Percentiles rank a stretch among this genome's conserved stretches.
Conservation (phyloP, 2,329 filamentous ascomycete genomes). For the Paraphaeosphaeria sporulosa region DNA sequence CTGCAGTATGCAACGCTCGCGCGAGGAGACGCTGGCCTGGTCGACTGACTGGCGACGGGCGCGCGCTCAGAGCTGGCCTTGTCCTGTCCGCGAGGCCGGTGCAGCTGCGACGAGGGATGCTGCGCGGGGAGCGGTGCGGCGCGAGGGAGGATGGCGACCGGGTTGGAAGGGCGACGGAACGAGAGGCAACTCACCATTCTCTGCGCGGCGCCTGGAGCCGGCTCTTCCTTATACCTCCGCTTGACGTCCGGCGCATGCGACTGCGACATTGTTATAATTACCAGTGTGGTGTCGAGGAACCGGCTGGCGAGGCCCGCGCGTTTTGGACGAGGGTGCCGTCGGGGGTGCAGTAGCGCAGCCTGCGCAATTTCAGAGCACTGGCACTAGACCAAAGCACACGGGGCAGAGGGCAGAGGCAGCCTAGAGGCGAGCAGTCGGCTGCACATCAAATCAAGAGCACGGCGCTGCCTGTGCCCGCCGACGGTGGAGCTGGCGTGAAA, state of each 20-base stretch:
- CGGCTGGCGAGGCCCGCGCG: conserved; percentile 42
- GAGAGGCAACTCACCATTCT: conserved; percentile 50
- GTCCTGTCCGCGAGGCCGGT: no score
- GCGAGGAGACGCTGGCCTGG: conserved; percentile 34
- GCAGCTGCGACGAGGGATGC: conserved; percentile 28
- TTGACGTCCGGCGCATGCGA: conserved; percentile 51
- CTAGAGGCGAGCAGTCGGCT: neutral
- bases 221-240: conserved; percentile 55
- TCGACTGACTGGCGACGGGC: conserved; percentile 3
- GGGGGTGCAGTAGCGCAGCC: conserved; percentile 48
- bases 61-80: no score
- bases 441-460: conserved; percentile 1
- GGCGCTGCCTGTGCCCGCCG: conserved; percentile 27
- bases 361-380: conserved; percentile 44
- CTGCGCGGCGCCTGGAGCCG: conserved; percentile 53
- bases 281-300: conserved; percentile 40
- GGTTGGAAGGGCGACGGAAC: conserved; percentile 29
- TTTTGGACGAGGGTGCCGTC: conserved; percentile 34
- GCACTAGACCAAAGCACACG: conserved; percentile 1
- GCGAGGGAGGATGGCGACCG: conserved; percentile 21
- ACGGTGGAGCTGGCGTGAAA: conserved; percentile 46
- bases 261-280: conserved; percentile 53
- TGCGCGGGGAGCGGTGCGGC: conserved; percentile 27
- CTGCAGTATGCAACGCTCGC: conserved; percentile 50
- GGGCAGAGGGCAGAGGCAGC: neutral